Evolutionary conservation across 129 eudicot species (phyloP).

Genomic region (Heracleum sosnowskyi): DNA sequence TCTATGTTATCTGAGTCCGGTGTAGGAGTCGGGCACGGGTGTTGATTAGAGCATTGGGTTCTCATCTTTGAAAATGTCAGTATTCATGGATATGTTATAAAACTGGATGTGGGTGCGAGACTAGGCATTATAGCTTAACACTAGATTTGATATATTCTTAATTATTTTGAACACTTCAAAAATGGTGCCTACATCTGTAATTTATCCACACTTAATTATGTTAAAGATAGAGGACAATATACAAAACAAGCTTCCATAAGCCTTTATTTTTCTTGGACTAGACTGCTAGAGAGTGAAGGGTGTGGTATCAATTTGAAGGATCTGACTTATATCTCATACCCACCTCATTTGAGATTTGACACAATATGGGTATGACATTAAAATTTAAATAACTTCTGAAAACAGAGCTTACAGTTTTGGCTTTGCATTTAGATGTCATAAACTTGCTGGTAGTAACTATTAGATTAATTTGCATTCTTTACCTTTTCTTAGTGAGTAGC

Average conservation of each 20-base stretch:
- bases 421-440: not conserved
- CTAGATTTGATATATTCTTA: not conserved
- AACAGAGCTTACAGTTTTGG: not conserved
- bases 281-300: not conserved
- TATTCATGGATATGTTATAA: not conserved
- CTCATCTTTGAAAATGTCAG: not conserved
- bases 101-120: not conserved
- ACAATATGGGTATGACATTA: not conserved
- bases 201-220: too few species aligned
- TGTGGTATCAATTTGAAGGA: not conserved
- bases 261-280: not conserved
- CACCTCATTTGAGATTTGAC: not conserved
- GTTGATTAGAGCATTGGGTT: too few species aligned
- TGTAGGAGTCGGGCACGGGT: not conserved
- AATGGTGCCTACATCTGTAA: not conserved
- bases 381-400: not conserved
- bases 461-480: not conserved
- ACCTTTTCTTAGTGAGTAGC: not conserved
- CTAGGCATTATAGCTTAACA: not conserved
- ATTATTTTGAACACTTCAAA: not conserved
- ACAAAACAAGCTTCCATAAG: not conserved
- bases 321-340: not conserved
- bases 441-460: slow-evolving; percentile 23
- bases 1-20: not conserved
- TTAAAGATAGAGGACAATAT: too few species aligned